Evolutionary conservation across 2,329 filamentous ascomycete genomes (phyloP), one percentile per base, ranked within the genome.

Genomic region (Cordyceps tenuipes): DNA sequence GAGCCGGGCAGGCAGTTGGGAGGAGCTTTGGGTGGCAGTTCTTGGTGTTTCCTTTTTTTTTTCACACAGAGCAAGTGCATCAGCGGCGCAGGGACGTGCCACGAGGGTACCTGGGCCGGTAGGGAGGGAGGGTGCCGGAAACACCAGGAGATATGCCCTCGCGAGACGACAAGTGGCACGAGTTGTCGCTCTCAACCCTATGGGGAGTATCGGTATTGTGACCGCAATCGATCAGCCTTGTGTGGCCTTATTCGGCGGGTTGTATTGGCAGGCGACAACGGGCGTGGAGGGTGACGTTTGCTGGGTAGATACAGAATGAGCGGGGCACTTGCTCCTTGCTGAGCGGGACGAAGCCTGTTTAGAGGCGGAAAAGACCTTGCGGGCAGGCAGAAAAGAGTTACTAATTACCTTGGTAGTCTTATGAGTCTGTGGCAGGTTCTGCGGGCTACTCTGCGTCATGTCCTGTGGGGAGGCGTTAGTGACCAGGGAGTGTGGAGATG

Each of bases 61-160:
- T 23, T 36, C 48, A 59, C 48, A 59, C 56, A 46, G 17, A 19
- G 39, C 56, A 26, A 58, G 36, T 39, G 56, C 56, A 44, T 36
- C n/a, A 19, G n/a, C 56, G 44, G 36, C 56, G 48, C 36, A 51
- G 34, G 10, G 26, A 51, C 56, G 34, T 51, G 48, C 56, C 47
- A 50, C 13, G 26, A 57, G 26, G 48, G 44, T 23, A 43, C 15
- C 19, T 29, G 15, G n/a, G 23, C 29, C 36, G 34, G 34, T 21
- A 44, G 44, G n/a, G 41, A 43, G 13, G n/a, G 41, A 43, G 41
- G 15, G 15, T 43, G 5, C 41, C 15, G 5, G 41, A 15, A 43
- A 43, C 41, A 19, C 41, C n/a, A n/a, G 29, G 29, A 29, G 4
- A 4, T 43, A 7, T 17, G 41, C 41, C 15, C 41, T 43, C 15